A percentile compares a stretch with the other conserved stretches of the same genome.
Evolutionary conservation across 441 rosid genomes (phyloP).

Genomic region (Syzygium malaccense): DNA sequence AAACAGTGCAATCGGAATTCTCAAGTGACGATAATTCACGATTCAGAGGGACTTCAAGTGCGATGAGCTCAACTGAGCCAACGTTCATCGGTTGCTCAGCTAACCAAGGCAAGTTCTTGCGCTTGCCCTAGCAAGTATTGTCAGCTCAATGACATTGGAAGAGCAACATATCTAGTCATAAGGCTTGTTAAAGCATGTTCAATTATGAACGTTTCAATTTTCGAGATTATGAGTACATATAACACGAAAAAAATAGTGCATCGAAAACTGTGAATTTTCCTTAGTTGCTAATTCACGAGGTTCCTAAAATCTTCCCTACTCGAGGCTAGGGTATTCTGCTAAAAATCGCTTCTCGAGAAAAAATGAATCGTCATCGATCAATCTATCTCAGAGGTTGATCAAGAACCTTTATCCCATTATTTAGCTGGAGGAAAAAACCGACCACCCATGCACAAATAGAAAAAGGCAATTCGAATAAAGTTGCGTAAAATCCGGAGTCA

Average conservation of each 20-base stretch:
- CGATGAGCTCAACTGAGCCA: not conserved
- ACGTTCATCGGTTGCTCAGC: not conserved
- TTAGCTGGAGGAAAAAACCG: not conserved
- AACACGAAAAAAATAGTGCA: not conserved
- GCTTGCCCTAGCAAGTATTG: not conserved
- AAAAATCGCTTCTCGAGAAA: not conserved
- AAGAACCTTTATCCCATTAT: not conserved
- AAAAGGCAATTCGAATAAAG: not conserved
- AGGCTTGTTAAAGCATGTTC: not conserved
- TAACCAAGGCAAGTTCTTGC: not conserved
- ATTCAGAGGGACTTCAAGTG: too few species aligned
- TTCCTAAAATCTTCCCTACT: too few species aligned
- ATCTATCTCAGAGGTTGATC: not conserved
- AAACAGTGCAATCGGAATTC: accelerated
- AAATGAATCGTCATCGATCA: not conserved
- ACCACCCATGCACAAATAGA: not conserved
- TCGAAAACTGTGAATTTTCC: not conserved
- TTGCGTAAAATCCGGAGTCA: not conserved
- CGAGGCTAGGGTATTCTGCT: not conserved
- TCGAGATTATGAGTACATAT: not conserved
- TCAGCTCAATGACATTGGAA: not conserved
- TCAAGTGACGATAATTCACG: too few species aligned
- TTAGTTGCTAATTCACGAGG: not conserved
- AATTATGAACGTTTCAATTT: not conserved
- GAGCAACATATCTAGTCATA: not conserved